Base-by-base conservation (phyloP, 495 filamentous ascomycete species). In the Clohesyomyces aquaticus region DNA sequence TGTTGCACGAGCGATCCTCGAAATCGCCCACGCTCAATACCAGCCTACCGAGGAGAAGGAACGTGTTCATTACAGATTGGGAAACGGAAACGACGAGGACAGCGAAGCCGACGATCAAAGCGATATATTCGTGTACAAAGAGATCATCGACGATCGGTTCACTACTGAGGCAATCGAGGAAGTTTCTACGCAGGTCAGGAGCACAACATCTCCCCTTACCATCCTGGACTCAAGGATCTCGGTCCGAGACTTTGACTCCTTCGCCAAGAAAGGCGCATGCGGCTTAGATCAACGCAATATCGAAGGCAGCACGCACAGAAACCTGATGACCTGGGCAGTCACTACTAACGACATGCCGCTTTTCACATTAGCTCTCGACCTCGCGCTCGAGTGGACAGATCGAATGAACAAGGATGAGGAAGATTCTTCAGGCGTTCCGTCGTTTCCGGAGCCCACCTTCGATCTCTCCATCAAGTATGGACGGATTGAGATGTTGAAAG, bases 161-260 rank as follows among this genome's bases (percentile, higher is more conserved):
- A 93, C 88, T 0, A 79, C 90, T 57, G 88, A 91, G 2, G 83
- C 89, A 64, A 74, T 91, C 35, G 88, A 87, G 1, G 80, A 87
- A 65, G 77, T 85, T 0, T 80, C 80, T 1, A 84, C 79, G 43
- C 73, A 87, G 47, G 85, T 89, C 21, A 84, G 88, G 66, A 87
- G 85, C 55, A 69, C 77, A 11, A 73, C 80, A 3, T 77, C 77
- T 23, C 85, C 89, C 14, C 58, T 80, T 3, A 51, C 63, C 0
- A 66, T 85, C 38, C 66, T 89, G 6, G 29, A 59, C 6, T 77
- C 74, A 76, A 0, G 0, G 16, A 75, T 61, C 55, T 59, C 63
- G 6, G 62, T 66, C 10, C 66, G 74, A 28, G n/a, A 51, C 0
- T 80, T 80, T 27, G 59, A 74, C 71, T 77, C 58, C 29, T 69